phyloP scores from a whole-genome alignment of 352 stramenopile genomes.

The Albugo candida region DNA sequence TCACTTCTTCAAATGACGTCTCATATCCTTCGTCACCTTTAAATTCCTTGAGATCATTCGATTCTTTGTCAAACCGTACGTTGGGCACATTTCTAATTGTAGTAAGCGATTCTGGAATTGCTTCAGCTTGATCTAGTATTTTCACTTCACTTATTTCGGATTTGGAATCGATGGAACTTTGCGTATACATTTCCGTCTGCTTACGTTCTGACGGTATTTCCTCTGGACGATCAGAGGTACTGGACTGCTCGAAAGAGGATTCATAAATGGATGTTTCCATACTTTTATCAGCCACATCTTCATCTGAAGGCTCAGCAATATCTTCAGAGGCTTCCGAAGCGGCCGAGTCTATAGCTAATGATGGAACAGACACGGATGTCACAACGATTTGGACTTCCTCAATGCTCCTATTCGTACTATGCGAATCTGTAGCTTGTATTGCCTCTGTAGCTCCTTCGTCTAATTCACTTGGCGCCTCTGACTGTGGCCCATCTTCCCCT shows the following conservation, averaged over 20 bases:
- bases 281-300: neutral
- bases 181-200: neutral
- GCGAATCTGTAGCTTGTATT: neutral
- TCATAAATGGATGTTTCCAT: neutral
- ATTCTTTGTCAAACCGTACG: slow-evolving; percentile 5
- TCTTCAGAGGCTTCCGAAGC: neutral
- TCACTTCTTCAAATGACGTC: neutral
- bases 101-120: neutral
- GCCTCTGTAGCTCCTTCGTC: neutral
- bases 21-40: neutral
- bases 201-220: neutral
- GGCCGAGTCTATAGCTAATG: neutral
- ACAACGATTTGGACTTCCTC: neutral
- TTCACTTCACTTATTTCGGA: neutral
- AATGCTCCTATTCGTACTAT: neutral
- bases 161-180: neutral
- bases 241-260: neutral
- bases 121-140: neutral
- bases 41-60: neutral
- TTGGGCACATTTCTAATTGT: slow-evolving; percentile 1
- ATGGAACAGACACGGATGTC: neutral
- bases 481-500: neutral
- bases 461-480: neutral
- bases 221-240: no score
- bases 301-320: neutral